A percentile compares a stretch with the other conserved stretches of the same genome.
Evolutionary conservation across 352 stramenopile species (phyloP).

Genomic region (Phytophthora litchii): DNA sequence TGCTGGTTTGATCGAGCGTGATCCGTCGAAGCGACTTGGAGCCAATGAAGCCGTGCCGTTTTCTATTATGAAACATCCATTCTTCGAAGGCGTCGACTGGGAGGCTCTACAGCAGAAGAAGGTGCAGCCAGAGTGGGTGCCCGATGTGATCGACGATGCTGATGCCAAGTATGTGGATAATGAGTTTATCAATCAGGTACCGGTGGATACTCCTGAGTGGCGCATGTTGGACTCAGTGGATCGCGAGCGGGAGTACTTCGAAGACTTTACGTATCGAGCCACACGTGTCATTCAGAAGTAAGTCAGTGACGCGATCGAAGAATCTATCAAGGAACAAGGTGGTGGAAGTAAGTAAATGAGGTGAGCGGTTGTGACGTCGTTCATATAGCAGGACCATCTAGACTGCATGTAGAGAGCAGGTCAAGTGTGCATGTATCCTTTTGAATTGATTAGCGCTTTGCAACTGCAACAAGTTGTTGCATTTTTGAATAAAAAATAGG

Average conservation of each 20-base stretch:
- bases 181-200: constrained; percentile 87
- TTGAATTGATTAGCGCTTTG: constrained; percentile 36
- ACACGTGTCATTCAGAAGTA: constrained; percentile 81
- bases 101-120: constrained; percentile 83
- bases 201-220: constrained; percentile 88
- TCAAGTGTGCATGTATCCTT: constrained; percentile 24
- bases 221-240: constrained; percentile 90
- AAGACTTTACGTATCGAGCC: constrained; percentile 85
- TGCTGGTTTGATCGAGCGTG: constrained; percentile 76
- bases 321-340: constrained; percentile 5
- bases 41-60: constrained; percentile 80
- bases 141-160: constrained; percentile 81
- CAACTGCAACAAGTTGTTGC: too few relatives aligned
- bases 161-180: constrained; percentile 90
- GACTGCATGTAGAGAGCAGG: constrained; percentile 34
- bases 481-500: too few relatives aligned
- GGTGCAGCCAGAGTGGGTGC: constrained; percentile 79
- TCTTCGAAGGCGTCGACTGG: constrained; percentile 90
- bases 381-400: constrained; percentile 21
- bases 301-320: constrained; percentile 1
- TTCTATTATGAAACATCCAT: constrained; percentile 89
- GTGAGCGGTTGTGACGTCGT: constrained; percentile 22
- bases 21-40: constrained; percentile 77
- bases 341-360: constrained; percentile 27
- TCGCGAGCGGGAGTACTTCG: constrained; percentile 82